A percentile compares a stretch with the other conserved stretches of the same genome.
Evolutionary conservation across 2,329 filamentous ascomycete genomes (phyloP).

Genomic region (Cladophialophora exuberans): DNA sequence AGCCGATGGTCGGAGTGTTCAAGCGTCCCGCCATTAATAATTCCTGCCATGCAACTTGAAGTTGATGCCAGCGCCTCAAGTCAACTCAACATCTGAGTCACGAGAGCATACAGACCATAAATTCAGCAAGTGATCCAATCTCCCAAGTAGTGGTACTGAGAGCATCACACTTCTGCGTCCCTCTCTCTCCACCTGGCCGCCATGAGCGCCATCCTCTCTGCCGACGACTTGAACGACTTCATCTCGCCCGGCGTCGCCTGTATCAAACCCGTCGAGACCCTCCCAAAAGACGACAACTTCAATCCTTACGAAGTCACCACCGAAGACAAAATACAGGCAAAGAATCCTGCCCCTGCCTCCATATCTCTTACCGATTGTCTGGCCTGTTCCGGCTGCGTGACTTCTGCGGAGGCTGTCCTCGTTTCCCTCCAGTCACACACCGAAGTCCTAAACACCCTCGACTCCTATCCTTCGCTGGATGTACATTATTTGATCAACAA

Average conservation of each 20-base stretch:
- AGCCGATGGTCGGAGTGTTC: constrained; percentile 12
- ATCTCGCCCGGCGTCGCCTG: constrained; percentile 97
- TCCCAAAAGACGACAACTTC: constrained; percentile 65
- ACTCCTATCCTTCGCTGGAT: constrained; percentile 58
- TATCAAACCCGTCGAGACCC: constrained; percentile 94
- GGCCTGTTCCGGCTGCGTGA: constrained; percentile 96
- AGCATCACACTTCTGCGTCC: background rate
- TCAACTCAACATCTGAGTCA: background rate
- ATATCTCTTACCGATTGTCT: constrained; percentile 97
- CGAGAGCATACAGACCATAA: background rate
- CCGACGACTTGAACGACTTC: constrained; percentile 98
- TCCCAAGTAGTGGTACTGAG: background rate
- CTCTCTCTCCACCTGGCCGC: background rate
- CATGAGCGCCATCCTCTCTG: constrained; percentile 97
- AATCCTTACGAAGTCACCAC: constrained; percentile 81
- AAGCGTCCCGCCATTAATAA: constrained; percentile 17
- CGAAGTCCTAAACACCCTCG: constrained; percentile 83
- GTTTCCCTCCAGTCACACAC: constrained; percentile 92
- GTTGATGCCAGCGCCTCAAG: background rate
- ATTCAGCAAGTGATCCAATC: too few relatives aligned
- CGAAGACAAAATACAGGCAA: constrained; percentile 71
- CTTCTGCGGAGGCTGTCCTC: constrained; percentile 94
- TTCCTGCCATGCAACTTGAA: constrained; percentile 1
- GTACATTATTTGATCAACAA: constrained; percentile 43
- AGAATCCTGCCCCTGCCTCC: constrained; percentile 72